These are phyloP conservation scores for Zea mays DNA, from an alignment of 176 grass and related monocot species.

Conservation along the genomic window Zm-B73-REFERENCE-NAM-5.0 NC_050096.1:64210501-64211000, in stretches of 20 bases:
- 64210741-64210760: slow-evolving; percentile 38
- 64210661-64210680: slow-evolving; percentile 7
- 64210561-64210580: no score
- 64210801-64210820: slow-evolving; percentile 34
- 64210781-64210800: slow-evolving; percentile 28
- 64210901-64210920: slow-evolving; percentile 41
- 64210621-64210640: background rate
- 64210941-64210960: background rate
- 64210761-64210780: slow-evolving; percentile 43
- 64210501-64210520: no score
- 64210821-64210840: slow-evolving; percentile 4
- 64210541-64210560: no score
- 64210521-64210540: no score
- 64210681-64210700: slow-evolving; percentile 32
- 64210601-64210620: background rate
- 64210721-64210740: slow-evolving; percentile 34
- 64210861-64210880: slow-evolving; percentile 27
- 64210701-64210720: slow-evolving; percentile 26
- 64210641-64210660: background rate
- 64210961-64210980: no score
- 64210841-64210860: slow-evolving; percentile 38
- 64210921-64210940: background rate
- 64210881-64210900: slow-evolving; percentile 41
- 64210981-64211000: background rate
- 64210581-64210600: no score